Base-by-base conservation (phyloP, 305 asterid genomes). In the Caryopteris hybrid region DNA sequence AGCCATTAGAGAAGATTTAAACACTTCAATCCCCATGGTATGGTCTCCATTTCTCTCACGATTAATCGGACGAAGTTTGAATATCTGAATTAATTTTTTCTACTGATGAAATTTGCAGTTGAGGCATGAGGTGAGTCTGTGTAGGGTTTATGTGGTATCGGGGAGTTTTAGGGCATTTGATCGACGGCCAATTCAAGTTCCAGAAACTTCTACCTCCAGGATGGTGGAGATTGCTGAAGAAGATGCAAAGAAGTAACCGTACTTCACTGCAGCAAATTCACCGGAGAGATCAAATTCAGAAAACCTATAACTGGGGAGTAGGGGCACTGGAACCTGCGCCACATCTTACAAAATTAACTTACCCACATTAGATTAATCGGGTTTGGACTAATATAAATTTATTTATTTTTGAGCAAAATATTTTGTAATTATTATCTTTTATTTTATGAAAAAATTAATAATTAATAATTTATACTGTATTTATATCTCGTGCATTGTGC, bases 81-180 rank as follows among this genome's bases (percentile, higher is more conserved):
- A 27, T 27, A 27, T 2, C 33, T 27, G 1, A 10, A 14, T 14
- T 43, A n/a, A 25, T 42, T 64, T 46, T 16, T 41, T 11, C 16
- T 60, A 25, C 6, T 41, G 23, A 8, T 63, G n/a, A 27, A 29
- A 29, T 13, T 58, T 74, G 74, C 86, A 86, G 93, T 60, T 86
- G 75, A 51, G 85, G 74, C 82, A 86, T 45, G 93, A 84, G 63
- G 38, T 86, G 73, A 78, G 84, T 45, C 33, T 86, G 64, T 86
- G 90, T 51, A 72, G 93, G 52, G 80, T 84, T 33, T 86, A 86
- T 31, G 76, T 84, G 17, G 81, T 76, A 11, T 82, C 90, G 9
- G 90, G 90, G 34, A 84, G 80, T 45, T 60, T 66, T 6, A 78
- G 83, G 39, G 79, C 88, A 2, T 86, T 86, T 5, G 93, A 84